Conservation (phyloP, 208 protist species). For the Cochliopodium minus region DNA sequence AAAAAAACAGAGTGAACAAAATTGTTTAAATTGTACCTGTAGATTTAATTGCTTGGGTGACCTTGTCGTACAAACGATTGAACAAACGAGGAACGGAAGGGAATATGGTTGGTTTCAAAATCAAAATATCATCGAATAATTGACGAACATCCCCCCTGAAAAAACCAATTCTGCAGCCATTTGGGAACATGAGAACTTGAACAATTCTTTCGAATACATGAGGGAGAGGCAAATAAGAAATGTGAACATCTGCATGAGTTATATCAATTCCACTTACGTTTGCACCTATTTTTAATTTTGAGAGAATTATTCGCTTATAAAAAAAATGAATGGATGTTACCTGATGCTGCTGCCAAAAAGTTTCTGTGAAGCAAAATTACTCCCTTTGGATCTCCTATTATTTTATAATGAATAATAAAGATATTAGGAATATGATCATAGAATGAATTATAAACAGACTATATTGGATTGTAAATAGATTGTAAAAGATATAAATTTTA, state of each 20-base stretch:
- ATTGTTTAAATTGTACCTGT: no score
- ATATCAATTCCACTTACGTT: background rate
- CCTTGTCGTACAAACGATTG: conserved; percentile 6
- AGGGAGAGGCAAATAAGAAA: conserved; percentile 11
- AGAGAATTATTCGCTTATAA: background rate
- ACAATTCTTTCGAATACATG: conserved; percentile 11
- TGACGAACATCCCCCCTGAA: background rate
- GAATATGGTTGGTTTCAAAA: conserved; percentile 1
- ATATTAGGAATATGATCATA: no score
- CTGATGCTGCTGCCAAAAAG: background rate
- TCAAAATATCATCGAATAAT: background rate
- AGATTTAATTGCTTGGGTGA: conserved; percentile 5
- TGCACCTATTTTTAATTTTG: background rate
- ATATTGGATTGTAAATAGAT: no score
- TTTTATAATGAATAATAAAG: background rate
- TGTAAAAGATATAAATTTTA: no score
- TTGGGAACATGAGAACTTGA: background rate
- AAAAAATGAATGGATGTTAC: background rate
- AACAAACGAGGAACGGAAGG: conserved; percentile 12
- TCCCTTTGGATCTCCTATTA: background rate
- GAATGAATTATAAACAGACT: no score
- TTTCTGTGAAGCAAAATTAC: conserved; percentile 2
- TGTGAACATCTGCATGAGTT: background rate
- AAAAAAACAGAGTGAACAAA: no score
- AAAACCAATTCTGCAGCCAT: background rate